Conservation (phyloP, 176 grass and related monocot species). For the Thinopyrum elongatum region DNA sequence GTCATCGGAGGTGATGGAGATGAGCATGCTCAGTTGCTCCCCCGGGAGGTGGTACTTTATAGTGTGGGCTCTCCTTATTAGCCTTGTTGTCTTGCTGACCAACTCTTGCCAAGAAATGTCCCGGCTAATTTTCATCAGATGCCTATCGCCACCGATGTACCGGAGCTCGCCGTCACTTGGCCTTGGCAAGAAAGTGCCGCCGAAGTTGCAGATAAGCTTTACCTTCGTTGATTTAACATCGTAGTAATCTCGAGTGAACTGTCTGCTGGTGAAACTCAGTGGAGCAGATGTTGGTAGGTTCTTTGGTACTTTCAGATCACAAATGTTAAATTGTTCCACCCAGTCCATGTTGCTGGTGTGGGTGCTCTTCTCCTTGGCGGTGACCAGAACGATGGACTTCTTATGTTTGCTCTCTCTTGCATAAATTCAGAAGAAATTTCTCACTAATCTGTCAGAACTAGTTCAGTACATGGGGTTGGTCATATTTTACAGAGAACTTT, state of each 20-base stretch:
- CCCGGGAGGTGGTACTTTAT: slow-evolving; percentile 92
- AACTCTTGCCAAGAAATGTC: slow-evolving; percentile 72
- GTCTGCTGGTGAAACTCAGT: slow-evolving; percentile 9
- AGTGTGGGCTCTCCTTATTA: slow-evolving; percentile 40
- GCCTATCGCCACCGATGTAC: slow-evolving; percentile 73
- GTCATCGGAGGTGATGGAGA: slow-evolving; percentile 72
- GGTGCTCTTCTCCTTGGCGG: slow-evolving; percentile 6
- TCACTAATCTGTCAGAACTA: slow-evolving; percentile 44
- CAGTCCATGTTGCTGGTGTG: slow-evolving; percentile 29
- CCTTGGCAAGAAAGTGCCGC: slow-evolving; percentile 70
- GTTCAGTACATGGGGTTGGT: slow-evolving; percentile 38
- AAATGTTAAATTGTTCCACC: slow-evolving; percentile 16
- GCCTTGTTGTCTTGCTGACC: slow-evolving; percentile 37
- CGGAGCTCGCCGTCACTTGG: slow-evolving; percentile 73
- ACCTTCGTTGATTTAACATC: slow-evolving; percentile 38
- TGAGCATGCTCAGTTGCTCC: slow-evolving; percentile 71
- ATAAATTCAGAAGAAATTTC: slow-evolving; percentile 51
- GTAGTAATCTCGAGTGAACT: slow-evolving; percentile 12
- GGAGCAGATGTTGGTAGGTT: slow-evolving; percentile 24
- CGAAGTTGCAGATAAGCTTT: slow-evolving; percentile 82
- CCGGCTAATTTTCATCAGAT: slow-evolving; percentile 52
- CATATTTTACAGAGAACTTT: slow-evolving; percentile 17
- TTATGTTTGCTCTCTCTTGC: slow-evolving; percentile 30
- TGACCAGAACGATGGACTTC: neutral
- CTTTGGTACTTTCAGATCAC: slow-evolving; percentile 9